Evolutionary conservation across 169 alveolate species (phyloP).

Genomic region (Nephromyces sp.): DNA sequence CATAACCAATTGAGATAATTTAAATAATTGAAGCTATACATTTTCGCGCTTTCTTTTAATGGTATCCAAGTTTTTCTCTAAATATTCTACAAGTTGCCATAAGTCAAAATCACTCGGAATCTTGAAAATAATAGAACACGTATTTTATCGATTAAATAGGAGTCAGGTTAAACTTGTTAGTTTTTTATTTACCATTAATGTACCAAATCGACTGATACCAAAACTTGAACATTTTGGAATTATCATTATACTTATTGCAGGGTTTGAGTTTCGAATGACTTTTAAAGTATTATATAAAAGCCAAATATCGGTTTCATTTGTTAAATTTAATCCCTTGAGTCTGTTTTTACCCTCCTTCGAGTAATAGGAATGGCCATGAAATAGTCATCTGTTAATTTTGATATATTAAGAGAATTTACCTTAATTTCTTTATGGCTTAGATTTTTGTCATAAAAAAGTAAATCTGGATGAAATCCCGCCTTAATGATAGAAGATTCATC

Average conservation of each 20-base stretch:
- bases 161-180: no score
- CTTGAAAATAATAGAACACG: no score
- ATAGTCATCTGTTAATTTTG: no score
- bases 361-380: not conserved
- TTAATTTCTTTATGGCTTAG: not conserved
- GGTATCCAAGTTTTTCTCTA: not conserved
- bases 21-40: not conserved
- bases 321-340: not conserved
- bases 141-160: no score
- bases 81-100: not conserved
- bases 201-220: no score
- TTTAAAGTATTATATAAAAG: not conserved
- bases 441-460: not conserved
- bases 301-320: slow-evolving; percentile 1
- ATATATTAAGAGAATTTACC: no score
- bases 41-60: not conserved
- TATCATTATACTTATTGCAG: not conserved
- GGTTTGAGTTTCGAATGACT: not conserved
- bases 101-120: not conserved
- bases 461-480: slow-evolving; percentile 5
- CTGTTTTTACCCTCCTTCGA: not conserved
- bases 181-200: no score
- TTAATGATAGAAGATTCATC: no score
- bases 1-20: no score
- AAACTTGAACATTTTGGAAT: no score